These are phyloP conservation scores for Ajuga chamaepitys DNA, from an alignment of 257 asterid genomes.

Conservation along the genomic window DNA sequence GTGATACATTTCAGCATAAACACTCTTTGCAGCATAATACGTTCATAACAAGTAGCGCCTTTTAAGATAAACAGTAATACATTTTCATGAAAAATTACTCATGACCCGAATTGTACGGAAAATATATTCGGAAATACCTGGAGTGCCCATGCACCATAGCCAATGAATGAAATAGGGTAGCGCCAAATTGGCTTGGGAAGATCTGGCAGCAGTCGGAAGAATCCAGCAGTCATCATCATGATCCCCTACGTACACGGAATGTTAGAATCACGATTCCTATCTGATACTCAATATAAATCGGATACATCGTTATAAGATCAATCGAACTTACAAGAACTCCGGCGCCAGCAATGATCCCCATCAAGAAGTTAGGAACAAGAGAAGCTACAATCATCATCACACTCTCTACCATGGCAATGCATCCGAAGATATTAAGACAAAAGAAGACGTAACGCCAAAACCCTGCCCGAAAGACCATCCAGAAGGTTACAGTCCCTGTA, in stretches of 20 bases:
- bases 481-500: slow-evolving; percentile 63
- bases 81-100: too few relatives aligned
- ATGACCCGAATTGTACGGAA: too few relatives aligned
- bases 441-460: slow-evolving; percentile 60
- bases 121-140: slow-evolving; percentile 84
- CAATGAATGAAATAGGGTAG: slow-evolving; percentile 68
- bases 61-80: too few relatives aligned
- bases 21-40: too few relatives aligned
- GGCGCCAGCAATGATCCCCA: slow-evolving; percentile 98
- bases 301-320: neutral
- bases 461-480: slow-evolving; percentile 65
- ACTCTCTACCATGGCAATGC: slow-evolving; percentile 93
- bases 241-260: slow-evolving; percentile 53
- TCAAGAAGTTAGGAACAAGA: slow-evolving; percentile 85
- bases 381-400: slow-evolving; percentile 99
- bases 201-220: slow-evolving; percentile 72
- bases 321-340: slow-evolving; percentile 77
- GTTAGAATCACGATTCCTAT: too few relatives aligned
- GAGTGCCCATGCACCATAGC: slow-evolving; percentile 88
- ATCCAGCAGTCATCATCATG: slow-evolving; percentile 99
- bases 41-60: too few relatives aligned
- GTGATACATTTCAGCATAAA: too few relatives aligned
- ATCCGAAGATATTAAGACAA: slow-evolving; percentile 72
- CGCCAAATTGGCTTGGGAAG: slow-evolving; percentile 92
- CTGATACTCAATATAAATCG: neutral